These are phyloP conservation scores for Zygosaccharomyces sapae DNA, from an alignment of 1,139 yeast species.

Conservation along the genomic window DNA sequence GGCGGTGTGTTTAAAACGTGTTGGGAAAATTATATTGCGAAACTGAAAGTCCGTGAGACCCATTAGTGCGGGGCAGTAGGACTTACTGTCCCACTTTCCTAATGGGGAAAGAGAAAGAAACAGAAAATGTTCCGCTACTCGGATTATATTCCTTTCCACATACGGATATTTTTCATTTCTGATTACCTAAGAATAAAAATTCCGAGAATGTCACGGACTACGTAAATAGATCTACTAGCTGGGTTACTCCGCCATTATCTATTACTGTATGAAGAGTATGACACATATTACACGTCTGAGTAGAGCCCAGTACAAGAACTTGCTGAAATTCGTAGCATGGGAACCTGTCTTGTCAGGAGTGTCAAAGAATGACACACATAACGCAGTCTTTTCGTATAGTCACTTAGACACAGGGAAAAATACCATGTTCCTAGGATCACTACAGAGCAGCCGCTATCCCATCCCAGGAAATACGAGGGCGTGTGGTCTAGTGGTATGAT, in stretches of 20 bases:
- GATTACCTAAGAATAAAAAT: neutral
- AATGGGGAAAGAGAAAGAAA: neutral
- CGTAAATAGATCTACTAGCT: neutral
- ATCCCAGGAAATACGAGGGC: constrained; percentile 14
- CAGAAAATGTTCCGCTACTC: neutral
- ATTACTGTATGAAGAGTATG: constrained; percentile 1
- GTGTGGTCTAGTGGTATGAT: constrained; percentile 33
- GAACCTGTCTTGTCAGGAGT: too few relatives aligned
- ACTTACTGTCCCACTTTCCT: neutral
- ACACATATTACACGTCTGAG: neutral
- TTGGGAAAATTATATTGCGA: too few relatives aligned
- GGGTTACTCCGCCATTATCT: too few relatives aligned
- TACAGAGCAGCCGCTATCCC: too few relatives aligned
- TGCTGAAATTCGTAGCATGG: too few relatives aligned
- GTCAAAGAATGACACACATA: too few relatives aligned
- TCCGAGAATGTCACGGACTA: neutral
- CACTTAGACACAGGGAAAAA: neutral
- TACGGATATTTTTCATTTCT: neutral
- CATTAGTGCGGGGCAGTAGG: neutral
- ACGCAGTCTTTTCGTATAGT: too few relatives aligned
- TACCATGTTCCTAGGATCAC: too few relatives aligned
- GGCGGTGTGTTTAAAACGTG: neutral
- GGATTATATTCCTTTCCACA: neutral
- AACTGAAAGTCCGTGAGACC: neutral
- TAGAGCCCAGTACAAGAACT: too few relatives aligned